A percentile compares a stretch with the other conserved stretches of the same genome.
Evolutionary conservation across 2,329 filamentous ascomycete species (phyloP).

Genomic region (Zymoseptoria brevis): DNA sequence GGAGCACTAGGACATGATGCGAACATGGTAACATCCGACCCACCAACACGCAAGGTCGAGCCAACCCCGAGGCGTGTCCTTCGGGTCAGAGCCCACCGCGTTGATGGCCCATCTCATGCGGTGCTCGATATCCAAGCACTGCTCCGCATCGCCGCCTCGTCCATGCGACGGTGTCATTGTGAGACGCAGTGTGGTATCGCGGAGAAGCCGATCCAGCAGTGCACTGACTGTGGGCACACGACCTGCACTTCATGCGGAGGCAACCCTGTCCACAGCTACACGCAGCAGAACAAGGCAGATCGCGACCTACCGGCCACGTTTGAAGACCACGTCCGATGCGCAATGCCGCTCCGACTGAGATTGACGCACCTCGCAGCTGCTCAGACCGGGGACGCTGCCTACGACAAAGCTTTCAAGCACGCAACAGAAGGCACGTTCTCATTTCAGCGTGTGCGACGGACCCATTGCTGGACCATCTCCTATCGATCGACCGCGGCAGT

Average conservation of each 20-base stretch:
- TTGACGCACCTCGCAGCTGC: constrained; percentile 1
- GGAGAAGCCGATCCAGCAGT: constrained; percentile 38
- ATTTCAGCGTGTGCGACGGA: constrained; percentile 28
- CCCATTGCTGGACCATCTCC: constrained; percentile 33
- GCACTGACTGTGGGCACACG: constrained; percentile 47
- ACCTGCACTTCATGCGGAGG: constrained; percentile 47
- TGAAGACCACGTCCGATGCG: constrained; percentile 11
- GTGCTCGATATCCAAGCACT: constrained; percentile 23
- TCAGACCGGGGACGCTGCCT: neutral
- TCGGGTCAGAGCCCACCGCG: neutral
- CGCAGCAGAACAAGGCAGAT: constrained; percentile 1
- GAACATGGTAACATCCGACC: too few species aligned
- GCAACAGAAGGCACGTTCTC: constrained; percentile 30
- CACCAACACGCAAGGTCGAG: neutral
- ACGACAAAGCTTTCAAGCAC: neutral
- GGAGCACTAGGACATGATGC: constrained; percentile 2
- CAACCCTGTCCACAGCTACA: constrained; percentile 46
- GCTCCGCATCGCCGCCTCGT: constrained; percentile 12
- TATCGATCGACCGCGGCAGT: constrained; percentile 29
- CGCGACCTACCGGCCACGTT: constrained; percentile 27
- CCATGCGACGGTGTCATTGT: constrained; percentile 43
- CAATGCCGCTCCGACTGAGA: constrained; percentile 16
- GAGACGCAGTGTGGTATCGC: constrained; percentile 42
- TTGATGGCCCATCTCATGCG: too few species aligned
- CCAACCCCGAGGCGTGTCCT: neutral